These are phyloP conservation scores for Endocalyx cinctus DNA, from an alignment of 2,329 filamentous ascomycete genomes.

Conservation along the genomic window DNA sequence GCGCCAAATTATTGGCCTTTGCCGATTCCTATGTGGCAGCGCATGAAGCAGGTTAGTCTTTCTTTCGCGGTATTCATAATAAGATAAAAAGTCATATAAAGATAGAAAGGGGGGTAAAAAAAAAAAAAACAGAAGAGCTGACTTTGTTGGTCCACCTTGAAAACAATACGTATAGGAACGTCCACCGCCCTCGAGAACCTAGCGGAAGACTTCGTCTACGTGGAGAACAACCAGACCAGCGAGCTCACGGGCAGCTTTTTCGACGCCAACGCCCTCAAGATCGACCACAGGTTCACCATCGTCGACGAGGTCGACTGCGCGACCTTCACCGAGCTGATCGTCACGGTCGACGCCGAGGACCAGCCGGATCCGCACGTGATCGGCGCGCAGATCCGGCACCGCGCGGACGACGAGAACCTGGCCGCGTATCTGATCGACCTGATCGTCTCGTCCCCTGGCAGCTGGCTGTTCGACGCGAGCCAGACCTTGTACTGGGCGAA, in stretches of 20 bases:
- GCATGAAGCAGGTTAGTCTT: slow-evolving; percentile 11
- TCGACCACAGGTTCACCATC: slow-evolving; percentile 25
- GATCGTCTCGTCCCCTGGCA: slow-evolving; percentile 26
- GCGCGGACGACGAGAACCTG: slow-evolving; percentile 15
- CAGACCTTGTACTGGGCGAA: slow-evolving; percentile 27
- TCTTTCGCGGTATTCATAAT: background rate
- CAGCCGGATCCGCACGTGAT: slow-evolving; percentile 22
- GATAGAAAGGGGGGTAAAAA: no score
- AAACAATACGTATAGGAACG: no score
- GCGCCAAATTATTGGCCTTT: slow-evolving; percentile 10
- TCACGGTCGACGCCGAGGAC: slow-evolving; percentile 16
- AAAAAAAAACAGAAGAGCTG: no score
- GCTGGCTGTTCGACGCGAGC: slow-evolving; percentile 33
- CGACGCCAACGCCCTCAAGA: slow-evolving; percentile 16
- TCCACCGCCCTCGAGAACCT: slow-evolving; percentile 11
- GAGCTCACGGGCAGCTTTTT: slow-evolving; percentile 23
- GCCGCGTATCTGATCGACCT: slow-evolving; percentile 26
- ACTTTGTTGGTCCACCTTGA: no score
- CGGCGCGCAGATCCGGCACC: slow-evolving; percentile 31
- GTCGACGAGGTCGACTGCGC: slow-evolving; percentile 28
- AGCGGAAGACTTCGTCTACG: slow-evolving; percentile 22
- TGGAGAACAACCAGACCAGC: slow-evolving; percentile 24
- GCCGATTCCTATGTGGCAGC: slow-evolving; percentile 14
- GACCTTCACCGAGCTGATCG: slow-evolving; percentile 22
- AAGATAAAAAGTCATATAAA: no score